Evolutionary conservation across 2,329 filamentous ascomycete species (phyloP).

Genomic region (Venturia nashicola): DNA sequence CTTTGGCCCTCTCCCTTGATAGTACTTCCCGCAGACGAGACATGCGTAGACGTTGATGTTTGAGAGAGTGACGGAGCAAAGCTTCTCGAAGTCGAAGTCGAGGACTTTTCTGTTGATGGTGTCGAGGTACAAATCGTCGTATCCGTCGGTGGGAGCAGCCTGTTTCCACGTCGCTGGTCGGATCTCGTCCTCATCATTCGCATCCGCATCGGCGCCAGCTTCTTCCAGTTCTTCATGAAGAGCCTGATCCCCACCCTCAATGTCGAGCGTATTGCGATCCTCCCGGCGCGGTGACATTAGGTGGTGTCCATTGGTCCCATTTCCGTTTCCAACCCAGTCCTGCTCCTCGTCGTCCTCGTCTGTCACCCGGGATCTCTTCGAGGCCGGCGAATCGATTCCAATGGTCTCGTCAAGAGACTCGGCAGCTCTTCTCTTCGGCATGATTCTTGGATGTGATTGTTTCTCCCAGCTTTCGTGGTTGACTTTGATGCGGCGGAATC

Average conservation of each 20-base stretch:
- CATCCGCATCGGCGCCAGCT: conserved; percentile 19
- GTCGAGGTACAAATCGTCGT: conserved; percentile 93
- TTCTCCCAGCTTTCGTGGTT: background rate
- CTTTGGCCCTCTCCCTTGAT: conserved; percentile 82
- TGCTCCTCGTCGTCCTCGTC: conserved; percentile 26
- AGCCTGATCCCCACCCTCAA: conserved; percentile 22
- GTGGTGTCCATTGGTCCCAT: conserved; percentile 19
- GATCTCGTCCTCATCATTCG: conserved; percentile 24
- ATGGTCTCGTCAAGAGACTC: conserved; percentile 30
- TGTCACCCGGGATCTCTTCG: conserved; percentile 35
- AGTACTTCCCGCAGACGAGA: conserved; percentile 95
- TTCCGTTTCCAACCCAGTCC: conserved; percentile 14
- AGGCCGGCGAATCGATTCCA: conserved; percentile 31
- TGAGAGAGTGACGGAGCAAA: conserved; percentile 88
- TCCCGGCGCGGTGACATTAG: conserved; percentile 16
- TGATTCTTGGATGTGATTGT: conserved; percentile 18
- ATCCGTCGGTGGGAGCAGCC: conserved; percentile 69
- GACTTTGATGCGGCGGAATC: background rate
- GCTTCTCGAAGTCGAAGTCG: conserved; percentile 98
- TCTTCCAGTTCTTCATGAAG: conserved; percentile 25
- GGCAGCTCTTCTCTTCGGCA: conserved; percentile 28
- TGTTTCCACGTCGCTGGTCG: conserved; percentile 48
- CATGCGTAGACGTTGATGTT: conserved; percentile 99
- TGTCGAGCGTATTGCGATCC: conserved; percentile 20
- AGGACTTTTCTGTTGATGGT: conserved; percentile 87